Evolutionary conservation across 2,329 filamentous ascomycete genomes (phyloP).

Genomic region (Chaetomium globosum): DNA sequence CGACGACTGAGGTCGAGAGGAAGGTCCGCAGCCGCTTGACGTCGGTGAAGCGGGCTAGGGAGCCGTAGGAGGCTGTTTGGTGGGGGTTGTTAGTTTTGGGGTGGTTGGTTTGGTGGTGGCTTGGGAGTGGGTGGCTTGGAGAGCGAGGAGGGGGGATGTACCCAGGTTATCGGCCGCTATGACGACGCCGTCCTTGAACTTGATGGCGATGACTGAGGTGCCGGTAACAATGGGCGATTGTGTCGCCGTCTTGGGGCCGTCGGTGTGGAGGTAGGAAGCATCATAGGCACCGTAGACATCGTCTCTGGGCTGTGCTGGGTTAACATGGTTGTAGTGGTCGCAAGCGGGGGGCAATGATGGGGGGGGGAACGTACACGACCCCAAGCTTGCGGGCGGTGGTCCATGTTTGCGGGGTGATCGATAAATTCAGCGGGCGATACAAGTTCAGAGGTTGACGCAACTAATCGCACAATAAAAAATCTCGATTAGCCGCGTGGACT

Average conservation of each 20-base stretch:
- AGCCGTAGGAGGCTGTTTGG: slow-evolving; percentile 89
- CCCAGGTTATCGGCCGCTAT: slow-evolving; percentile 96
- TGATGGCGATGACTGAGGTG: slow-evolving; percentile 91
- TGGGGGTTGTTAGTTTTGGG: slow-evolving; percentile 13
- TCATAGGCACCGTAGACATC: slow-evolving; percentile 97
- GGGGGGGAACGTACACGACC: slow-evolving; percentile 62
- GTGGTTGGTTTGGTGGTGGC: not conserved
- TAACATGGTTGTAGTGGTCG: slow-evolving; percentile 8
- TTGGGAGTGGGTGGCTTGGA: slow-evolving; percentile 11
- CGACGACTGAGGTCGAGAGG: slow-evolving; percentile 79
- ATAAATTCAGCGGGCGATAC: not conserved
- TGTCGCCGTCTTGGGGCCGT: slow-evolving; percentile 78
- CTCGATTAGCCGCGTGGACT: not conserved
- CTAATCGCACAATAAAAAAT: not conserved
- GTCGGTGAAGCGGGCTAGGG: slow-evolving; percentile 92
- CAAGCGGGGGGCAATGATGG: slow-evolving; percentile 4
- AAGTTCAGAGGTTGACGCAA: not conserved
- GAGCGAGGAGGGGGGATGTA: slow-evolving; percentile 46
- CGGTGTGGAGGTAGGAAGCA: slow-evolving; percentile 74
- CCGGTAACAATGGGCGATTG: slow-evolving; percentile 93
- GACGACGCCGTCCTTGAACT: slow-evolving; percentile 94
- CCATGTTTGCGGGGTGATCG: slow-evolving; percentile 52
- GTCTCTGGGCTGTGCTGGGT: slow-evolving; percentile 75
- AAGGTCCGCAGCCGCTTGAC: slow-evolving; percentile 94
- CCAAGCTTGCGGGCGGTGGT: slow-evolving; percentile 73